Percentiles rank a stretch among this genome's conserved stretches.
These are phyloP conservation scores for Passiflora organensis DNA, from an alignment of 345 rosid genomes.

Conservation along the genomic window DNA sequence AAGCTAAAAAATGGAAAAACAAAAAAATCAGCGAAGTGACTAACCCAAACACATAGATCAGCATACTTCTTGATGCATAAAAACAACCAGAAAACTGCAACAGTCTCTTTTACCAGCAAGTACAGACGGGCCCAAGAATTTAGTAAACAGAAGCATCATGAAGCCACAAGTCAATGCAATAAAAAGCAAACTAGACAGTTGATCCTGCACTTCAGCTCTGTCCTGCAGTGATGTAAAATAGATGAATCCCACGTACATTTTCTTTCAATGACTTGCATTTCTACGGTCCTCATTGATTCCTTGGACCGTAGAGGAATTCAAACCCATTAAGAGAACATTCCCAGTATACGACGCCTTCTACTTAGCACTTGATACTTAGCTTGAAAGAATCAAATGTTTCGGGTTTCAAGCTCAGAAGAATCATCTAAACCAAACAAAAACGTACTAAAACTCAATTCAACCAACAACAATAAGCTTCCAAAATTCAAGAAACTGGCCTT, in stretches of 20 bases:
- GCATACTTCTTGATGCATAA: not conserved
- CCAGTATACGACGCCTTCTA: too few relatives aligned
- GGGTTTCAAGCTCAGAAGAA: too few relatives aligned
- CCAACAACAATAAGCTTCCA: too few relatives aligned
- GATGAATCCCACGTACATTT: too few relatives aligned
- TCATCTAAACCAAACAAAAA: too few relatives aligned
- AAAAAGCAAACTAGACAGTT: conserved; percentile 66
- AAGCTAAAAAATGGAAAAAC: conserved; percentile 5
- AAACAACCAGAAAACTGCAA: conserved; percentile 14
- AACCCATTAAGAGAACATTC: too few relatives aligned
- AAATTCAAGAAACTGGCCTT: not conserved
- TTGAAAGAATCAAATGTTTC: too few relatives aligned
- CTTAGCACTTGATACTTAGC: too few relatives aligned
- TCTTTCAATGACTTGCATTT: too few relatives aligned
- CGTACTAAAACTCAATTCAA: too few relatives aligned
- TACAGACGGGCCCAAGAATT: conserved; percentile 65
- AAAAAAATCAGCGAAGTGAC: not conserved
- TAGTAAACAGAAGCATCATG: conserved; percentile 64
- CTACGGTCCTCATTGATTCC: too few relatives aligned
- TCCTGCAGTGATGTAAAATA: conserved; percentile 38
- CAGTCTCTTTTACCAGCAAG: conserved; percentile 51
- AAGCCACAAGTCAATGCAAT: conserved; percentile 71
- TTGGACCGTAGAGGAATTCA: too few relatives aligned
- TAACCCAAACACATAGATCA: not conserved
- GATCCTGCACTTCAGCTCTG: conserved; percentile 76